phyloP scores from a whole-genome alignment of 2,329 filamentous ascomycete genomes.

The Fusarium stilboides region DNA sequence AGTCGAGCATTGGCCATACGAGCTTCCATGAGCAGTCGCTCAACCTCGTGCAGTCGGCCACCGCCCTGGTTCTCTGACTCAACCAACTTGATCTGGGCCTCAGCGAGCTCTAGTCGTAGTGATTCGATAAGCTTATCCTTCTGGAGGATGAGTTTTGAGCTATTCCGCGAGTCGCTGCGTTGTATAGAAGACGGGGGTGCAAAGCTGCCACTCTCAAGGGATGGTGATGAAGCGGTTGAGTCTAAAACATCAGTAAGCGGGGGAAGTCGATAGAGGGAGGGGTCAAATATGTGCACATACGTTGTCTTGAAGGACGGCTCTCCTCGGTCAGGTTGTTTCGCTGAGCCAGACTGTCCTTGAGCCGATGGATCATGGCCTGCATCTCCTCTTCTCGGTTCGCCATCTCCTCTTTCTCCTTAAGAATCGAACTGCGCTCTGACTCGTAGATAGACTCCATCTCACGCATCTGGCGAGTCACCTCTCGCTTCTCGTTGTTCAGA shows the following conservation, averaged over 20 bases:
- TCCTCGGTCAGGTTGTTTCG: conserved; percentile 74
- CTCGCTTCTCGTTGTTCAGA: conserved; percentile 87
- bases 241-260: conserved; percentile 44
- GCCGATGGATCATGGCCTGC: conserved; percentile 87
- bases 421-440: conserved; percentile 86
- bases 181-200: conserved; percentile 88
- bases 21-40: conserved; percentile 89
- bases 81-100: conserved; percentile 94
- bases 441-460: conserved; percentile 96
- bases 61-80: conserved; percentile 95
- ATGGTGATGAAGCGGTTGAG: conserved; percentile 73
- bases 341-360: conserved; percentile 91
- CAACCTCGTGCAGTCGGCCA: conserved; percentile 89
- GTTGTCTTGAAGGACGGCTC: conserved; percentile 70
- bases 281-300: conserved; percentile 58
- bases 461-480: conserved; percentile 84
- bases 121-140: conserved; percentile 98
- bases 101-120: conserved; percentile 90
- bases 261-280: background rate
- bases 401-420: conserved; percentile 94
- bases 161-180: conserved; percentile 90
- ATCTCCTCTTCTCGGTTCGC: conserved; percentile 89
- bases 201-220: conserved; percentile 83
- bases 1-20: conserved; percentile 96
- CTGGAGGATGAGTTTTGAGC: conserved; percentile 90